Base-by-base conservation (phyloP, 306 rosid genomes). In the Canavalia ensiformis region DNA sequence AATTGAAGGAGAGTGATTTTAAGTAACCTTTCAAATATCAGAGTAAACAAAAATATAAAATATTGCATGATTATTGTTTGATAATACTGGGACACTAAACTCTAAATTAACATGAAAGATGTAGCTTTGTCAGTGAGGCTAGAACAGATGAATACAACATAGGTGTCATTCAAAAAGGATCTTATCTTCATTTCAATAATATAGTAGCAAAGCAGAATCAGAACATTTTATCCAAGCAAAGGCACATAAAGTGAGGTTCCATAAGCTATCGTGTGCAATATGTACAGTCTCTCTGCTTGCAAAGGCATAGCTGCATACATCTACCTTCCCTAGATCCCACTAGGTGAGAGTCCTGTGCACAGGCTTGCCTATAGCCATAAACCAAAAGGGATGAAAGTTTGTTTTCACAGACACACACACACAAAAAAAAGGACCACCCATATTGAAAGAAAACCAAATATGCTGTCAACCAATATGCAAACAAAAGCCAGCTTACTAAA, bases 1-100 rank as follows among this genome's bases (percentile, higher is more conserved):
- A 80, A 83, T 77, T 68, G 62, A 75, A 66, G 35, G 68, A 55
- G 80, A 79, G 77, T 81, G 51, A 75, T 55, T 54, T 79, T 70
- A 62, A 72, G 73, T 75, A 68, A 51, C 31, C 55, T 58, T 84
- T 78, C 51, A 72, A 72, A 75, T 37, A 70, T 75, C 57, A 58
- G 50, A 76, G 78, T n/a, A 55, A 11, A 63, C 52, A 49, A 72
- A 73, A 69, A 54, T 2, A 39, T 30, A 69, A 62, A 45, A 75
- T 3, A 47, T 67, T 6, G 33, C 44, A 52, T 45, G 45, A 83
- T 78, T 72, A 52, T 71, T 8, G 41, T 60, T 45, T 41, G n/a
- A 56, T 66, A 56, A 34, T 64, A 45, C 11, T 7, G 45, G 42
- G 57, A 47, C 50, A 74, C 42, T 12, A 54, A 44, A 54, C 44